Percentiles rank a stretch among this genome's conserved stretches.
phyloP scores from a whole-genome alignment of 305 asterid species.

The Fraxinus xanthoxyloides region DNA sequence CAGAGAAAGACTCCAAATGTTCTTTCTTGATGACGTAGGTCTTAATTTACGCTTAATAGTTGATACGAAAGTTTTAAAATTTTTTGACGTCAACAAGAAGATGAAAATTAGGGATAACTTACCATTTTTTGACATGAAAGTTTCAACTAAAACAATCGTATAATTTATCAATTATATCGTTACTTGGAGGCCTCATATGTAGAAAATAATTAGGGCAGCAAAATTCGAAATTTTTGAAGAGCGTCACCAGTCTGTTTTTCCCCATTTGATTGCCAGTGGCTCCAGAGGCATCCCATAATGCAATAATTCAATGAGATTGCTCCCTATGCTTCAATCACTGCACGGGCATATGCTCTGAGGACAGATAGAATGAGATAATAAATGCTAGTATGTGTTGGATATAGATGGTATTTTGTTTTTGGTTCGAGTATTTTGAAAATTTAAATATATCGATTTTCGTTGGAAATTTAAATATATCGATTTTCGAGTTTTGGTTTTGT shows the following conservation, averaged over 20 bases:
- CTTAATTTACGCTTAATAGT: too few species aligned
- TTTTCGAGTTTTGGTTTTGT: neutral
- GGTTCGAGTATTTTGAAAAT: neutral
- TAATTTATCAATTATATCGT: neutral
- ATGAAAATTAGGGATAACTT: too few species aligned
- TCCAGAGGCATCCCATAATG: neutral
- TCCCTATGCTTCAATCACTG: neutral
- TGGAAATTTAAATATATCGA: neutral
- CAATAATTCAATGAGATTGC: neutral
- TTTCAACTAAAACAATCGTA: neutral
- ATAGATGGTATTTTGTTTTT: neutral
- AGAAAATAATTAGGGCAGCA: neutral
- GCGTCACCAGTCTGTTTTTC: neutral
- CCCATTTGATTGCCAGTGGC: neutral
- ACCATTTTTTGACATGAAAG: neutral
- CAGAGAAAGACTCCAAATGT: too few species aligned
- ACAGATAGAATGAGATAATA: neutral
- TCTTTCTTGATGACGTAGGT: too few species aligned
- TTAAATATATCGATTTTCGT: neutral
- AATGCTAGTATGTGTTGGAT: neutral
- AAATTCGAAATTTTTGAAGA: neutral
- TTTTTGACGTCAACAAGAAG: neutral
- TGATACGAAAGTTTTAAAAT: too few species aligned
- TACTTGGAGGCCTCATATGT: neutral
- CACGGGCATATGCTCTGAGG: neutral